Percentiles rank a stretch among this genome's conserved stretches.
Conservation (phyloP, 345 rosid species). For the Gossypium turneri region DNA sequence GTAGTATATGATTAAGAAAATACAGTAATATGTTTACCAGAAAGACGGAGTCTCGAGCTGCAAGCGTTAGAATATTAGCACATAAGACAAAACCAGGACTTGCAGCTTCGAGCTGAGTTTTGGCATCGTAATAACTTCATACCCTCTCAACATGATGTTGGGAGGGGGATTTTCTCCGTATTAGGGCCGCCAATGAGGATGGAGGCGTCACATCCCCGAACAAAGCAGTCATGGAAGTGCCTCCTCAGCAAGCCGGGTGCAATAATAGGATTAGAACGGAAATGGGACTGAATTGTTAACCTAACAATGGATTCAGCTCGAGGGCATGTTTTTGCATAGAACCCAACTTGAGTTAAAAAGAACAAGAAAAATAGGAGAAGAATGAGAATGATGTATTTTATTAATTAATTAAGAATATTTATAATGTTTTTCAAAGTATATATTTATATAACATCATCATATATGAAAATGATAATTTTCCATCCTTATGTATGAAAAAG, state of each 20-base stretch:
- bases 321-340: constrained; percentile 41
- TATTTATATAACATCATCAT: too few species aligned
- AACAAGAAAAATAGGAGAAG: neutral
- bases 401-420: too few species aligned
- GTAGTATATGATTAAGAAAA: neutral
- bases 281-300: constrained; percentile 29
- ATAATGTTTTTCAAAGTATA: too few species aligned
- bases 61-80: constrained; percentile 47
- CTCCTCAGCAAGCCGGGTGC: constrained; percentile 47
- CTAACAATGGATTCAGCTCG: constrained; percentile 35
- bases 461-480: too few species aligned
- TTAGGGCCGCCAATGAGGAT: constrained; percentile 37
- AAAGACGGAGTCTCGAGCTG: constrained; percentile 48
- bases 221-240: constrained; percentile 54
- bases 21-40: neutral
- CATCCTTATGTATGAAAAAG: too few species aligned
- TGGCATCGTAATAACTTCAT: constrained; percentile 47
- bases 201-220: constrained; percentile 40
- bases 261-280: constrained; percentile 27
- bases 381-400: neutral
- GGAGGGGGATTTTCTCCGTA: constrained; percentile 36
- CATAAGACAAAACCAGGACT: constrained; percentile 56
- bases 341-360: constrained; percentile 30
- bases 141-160: constrained; percentile 32
- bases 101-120: constrained; percentile 39